Evolutionary conservation across 495 filamentous ascomycete genomes (phyloP).

Genomic region (Lichina pygmaea): DNA sequence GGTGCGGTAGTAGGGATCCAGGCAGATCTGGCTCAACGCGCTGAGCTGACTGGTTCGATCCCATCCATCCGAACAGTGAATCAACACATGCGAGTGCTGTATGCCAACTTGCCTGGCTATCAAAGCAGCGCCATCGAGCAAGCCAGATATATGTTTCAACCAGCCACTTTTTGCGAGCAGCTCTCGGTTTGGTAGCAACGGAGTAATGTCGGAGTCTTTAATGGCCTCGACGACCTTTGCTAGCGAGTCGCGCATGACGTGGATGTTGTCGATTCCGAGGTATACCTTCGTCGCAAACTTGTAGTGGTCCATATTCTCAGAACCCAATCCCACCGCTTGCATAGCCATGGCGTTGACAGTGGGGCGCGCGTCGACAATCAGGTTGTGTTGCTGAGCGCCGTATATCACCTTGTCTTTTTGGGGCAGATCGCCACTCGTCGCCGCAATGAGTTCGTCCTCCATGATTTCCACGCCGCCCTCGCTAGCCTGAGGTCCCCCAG

Average conservation of each 20-base stretch:
- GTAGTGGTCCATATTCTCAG: constrained; percentile 97
- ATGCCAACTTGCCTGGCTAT: constrained; percentile 79
- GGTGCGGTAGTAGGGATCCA: constrained; percentile 90
- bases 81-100: constrained; percentile 78
- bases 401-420: constrained; percentile 36
- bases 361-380: constrained; percentile 91
- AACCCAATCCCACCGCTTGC: constrained; percentile 80
- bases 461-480: constrained; percentile 34
- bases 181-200: constrained; percentile 61
- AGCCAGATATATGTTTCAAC: constrained; percentile 68
- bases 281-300: constrained; percentile 76
- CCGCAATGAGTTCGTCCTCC: constrained; percentile 42
- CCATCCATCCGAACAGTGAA: constrained; percentile 97
- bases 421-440: constrained; percentile 7
- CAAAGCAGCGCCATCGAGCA: constrained; percentile 59
- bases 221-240: constrained; percentile 71
- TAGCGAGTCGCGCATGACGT: constrained; percentile 88
- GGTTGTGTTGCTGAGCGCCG: constrained; percentile 77
- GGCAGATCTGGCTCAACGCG: constrained; percentile 74
- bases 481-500: neutral
- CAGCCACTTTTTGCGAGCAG: constrained; percentile 62
- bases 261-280: constrained; percentile 96
- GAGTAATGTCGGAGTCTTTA: constrained; percentile 76
- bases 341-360: constrained; percentile 90
- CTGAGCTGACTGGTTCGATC: constrained; percentile 90